Evolutionary conservation across 2,329 filamentous ascomycete species (phyloP).

Genomic region (Juglanconis juglandina): DNA sequence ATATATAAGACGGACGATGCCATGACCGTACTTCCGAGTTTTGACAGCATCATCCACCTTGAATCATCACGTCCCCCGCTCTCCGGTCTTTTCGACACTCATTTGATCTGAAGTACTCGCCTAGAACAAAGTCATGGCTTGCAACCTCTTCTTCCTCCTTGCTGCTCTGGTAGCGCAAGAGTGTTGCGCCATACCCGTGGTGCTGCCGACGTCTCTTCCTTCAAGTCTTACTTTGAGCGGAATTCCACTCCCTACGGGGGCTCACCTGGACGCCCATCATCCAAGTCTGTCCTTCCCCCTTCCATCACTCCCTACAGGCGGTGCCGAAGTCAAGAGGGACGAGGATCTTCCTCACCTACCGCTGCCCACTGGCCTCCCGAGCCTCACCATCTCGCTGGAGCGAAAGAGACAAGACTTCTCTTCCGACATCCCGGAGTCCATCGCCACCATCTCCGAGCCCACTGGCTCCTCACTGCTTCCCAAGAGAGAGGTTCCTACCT

Average conservation of each 20-base stretch:
- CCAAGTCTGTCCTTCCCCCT: not conserved
- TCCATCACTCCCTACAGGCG: not conserved
- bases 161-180: slow-evolving; percentile 10
- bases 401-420: not conserved
- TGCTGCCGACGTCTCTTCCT: not conserved
- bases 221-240: not conserved
- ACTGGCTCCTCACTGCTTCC: not conserved
- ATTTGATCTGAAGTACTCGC: not conserved
- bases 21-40: not conserved
- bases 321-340: not conserved
- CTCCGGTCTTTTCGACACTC: not conserved
- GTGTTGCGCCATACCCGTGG: slow-evolving; percentile 2
- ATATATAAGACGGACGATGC: not conserved
- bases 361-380: not conserved
- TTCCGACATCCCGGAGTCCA: not conserved
- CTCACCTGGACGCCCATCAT: not conserved
- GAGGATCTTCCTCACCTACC: not conserved
- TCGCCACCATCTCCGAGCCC: not conserved
- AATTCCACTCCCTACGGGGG: not conserved
- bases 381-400: not conserved
- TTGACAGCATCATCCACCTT: not conserved
- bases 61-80: not conserved
- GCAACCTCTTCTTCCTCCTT: not conserved
- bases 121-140: not conserved
- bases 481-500: not conserved